These are phyloP conservation scores for Hansenula anomala DNA, from an alignment of 1,139 yeast species.

Conservation along the genomic window DNA sequence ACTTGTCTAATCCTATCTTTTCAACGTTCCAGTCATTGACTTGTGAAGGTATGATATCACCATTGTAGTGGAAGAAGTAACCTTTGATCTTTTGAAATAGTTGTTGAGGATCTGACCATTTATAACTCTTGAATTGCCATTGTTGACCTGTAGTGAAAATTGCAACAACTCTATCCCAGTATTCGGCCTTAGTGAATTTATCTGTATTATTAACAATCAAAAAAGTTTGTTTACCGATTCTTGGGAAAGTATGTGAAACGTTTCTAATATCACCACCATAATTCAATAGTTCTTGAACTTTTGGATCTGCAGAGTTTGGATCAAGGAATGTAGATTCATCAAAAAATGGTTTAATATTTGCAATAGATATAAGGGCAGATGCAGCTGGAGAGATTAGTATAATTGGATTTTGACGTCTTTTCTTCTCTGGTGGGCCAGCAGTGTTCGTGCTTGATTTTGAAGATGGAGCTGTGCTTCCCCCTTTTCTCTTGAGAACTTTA, in stretches of 20 bases:
- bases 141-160: constrained; percentile 95
- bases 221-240: constrained; percentile 55
- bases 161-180: constrained; percentile 96
- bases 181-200: constrained; percentile 87
- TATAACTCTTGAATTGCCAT: constrained; percentile 93
- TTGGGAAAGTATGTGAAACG: constrained; percentile 51
- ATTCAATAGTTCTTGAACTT: constrained; percentile 8
- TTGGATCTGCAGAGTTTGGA: constrained; percentile 30
- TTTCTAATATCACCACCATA: constrained; percentile 21
- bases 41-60: constrained; percentile 74
- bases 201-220: constrained; percentile 87
- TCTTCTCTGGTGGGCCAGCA: constrained; percentile 11
- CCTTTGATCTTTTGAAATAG: constrained; percentile 86
- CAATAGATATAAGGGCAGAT: constrained; percentile 76
- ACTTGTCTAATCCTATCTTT: constrained; percentile 72
- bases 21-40: constrained; percentile 87
- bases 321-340: constrained; percentile 71
- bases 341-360: constrained; percentile 77
- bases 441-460: constrained; percentile 7
- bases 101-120: constrained; percentile 73
- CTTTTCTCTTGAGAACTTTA: constrained; percentile 43
- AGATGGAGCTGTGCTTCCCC: constrained; percentile 19
- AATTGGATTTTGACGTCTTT: constrained; percentile 68
- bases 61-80: constrained; percentile 68
- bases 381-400: constrained; percentile 93